phyloP scores from a whole-genome alignment of 2,329 filamentous ascomycete species.

The Apiospora hydei region DNA sequence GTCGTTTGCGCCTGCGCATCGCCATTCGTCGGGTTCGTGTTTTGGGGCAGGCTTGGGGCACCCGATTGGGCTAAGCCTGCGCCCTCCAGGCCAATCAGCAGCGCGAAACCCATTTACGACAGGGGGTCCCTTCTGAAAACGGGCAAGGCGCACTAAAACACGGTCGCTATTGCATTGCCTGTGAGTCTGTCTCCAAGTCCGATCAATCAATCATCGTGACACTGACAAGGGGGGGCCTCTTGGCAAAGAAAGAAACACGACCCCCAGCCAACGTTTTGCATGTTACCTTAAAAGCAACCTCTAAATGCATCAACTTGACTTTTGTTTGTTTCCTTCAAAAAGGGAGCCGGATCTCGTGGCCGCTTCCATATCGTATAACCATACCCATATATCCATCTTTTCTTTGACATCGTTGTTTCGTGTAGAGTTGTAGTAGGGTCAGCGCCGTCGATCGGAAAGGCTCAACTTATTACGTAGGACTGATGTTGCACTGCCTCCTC shows the following conservation, averaged over 20 bases:
- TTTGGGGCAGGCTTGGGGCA: conserved; percentile 16
- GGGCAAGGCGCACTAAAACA: neutral
- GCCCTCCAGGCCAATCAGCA: neutral
- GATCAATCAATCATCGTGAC: neutral
- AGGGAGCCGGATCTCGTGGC: neutral
- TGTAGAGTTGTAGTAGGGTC: neutral
- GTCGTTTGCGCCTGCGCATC: neutral
- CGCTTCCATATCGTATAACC: neutral
- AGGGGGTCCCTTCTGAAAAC: conserved; percentile 10
- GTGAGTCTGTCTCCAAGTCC: neutral
- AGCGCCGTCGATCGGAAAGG: neutral
- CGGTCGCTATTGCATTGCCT: neutral
- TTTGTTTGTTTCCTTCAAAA: conserved; percentile 4
- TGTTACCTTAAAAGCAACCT: neutral
- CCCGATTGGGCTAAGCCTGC: conserved; percentile 10
- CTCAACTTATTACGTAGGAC: conserved; percentile 13
- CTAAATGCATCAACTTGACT: conserved; percentile 8
- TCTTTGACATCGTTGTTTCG: conserved; percentile 14
- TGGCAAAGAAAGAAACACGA: neutral
- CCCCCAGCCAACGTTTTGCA: neutral
- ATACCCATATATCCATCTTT: neutral
- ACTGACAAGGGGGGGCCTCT: neutral
- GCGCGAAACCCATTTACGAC: neutral
- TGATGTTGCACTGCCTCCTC: conserved; percentile 11
- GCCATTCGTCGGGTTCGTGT: neutral